phyloP scores from a whole-genome alignment of 352 stramenopile species.

The Pythium guiyangense region DNA sequence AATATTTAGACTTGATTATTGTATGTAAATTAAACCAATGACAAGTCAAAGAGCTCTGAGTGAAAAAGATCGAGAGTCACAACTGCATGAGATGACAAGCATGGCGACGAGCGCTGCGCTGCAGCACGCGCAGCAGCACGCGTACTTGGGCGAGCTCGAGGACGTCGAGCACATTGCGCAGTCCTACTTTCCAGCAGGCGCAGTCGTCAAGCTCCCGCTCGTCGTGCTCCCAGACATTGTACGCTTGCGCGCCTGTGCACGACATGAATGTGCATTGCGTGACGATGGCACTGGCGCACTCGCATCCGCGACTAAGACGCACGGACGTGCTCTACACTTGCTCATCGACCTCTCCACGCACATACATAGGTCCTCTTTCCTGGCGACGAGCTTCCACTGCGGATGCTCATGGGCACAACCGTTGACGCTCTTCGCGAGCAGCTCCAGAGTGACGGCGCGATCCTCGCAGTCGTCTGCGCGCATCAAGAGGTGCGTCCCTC shows the following conservation, averaged over 20 bases:
- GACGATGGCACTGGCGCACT: background rate
- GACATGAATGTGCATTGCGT: background rate
- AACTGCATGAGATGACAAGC: too few relatives aligned
- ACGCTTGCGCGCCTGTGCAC: slow-evolving; percentile 5
- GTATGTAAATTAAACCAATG: too few relatives aligned
- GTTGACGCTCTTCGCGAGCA: slow-evolving; percentile 42
- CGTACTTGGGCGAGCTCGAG: slow-evolving; percentile 74
- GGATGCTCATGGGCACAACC: slow-evolving; percentile 59
- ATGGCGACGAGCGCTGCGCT: too few relatives aligned
- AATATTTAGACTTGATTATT: too few relatives aligned
- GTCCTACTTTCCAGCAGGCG: slow-evolving; percentile 44
- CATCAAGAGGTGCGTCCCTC: slow-evolving; percentile 26
- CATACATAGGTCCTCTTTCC: slow-evolving; percentile 69
- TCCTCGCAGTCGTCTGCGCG: slow-evolving; percentile 57
- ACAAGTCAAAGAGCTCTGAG: too few relatives aligned
- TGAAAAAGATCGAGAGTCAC: too few relatives aligned
- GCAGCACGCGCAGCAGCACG: slow-evolving; percentile 22
- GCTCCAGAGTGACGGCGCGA: slow-evolving; percentile 32
- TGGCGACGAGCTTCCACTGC: slow-evolving; percentile 68
- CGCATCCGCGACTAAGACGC: background rate
- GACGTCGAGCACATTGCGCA: slow-evolving; percentile 40
- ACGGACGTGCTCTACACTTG: background rate
- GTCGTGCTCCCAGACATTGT: slow-evolving; percentile 77
- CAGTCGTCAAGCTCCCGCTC: slow-evolving; percentile 54
- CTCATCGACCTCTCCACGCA: too few relatives aligned